These are phyloP conservation scores for Theileria annulata DNA, from an alignment of 169 alveolate genomes.

Conservation along the genomic window DNA sequence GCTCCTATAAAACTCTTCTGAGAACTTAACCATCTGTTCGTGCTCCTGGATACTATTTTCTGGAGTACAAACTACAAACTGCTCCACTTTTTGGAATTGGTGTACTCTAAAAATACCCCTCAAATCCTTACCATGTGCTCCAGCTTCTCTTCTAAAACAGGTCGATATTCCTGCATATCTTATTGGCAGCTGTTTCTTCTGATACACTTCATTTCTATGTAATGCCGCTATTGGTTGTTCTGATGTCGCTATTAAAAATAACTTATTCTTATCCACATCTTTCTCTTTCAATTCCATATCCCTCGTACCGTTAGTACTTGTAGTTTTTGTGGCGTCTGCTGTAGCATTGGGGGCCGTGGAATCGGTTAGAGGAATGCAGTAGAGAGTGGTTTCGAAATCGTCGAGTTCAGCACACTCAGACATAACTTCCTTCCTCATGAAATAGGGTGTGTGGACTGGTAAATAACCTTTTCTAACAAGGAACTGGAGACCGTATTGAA, in stretches of 20 bases:
- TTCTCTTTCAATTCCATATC: constrained; percentile 9
- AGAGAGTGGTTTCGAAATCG: constrained; percentile 96
- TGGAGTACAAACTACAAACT: constrained; percentile 93
- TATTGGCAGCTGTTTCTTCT: constrained; percentile 85
- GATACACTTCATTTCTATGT: constrained; percentile 86
- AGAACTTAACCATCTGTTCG: constrained; percentile 92
- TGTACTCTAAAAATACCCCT: constrained; percentile 99
- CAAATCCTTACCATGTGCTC: constrained; percentile 98
- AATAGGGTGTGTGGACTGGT: constrained; percentile 98
- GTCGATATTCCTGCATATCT: constrained; percentile 95
- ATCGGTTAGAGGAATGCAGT: constrained; percentile 74
- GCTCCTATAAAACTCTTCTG: constrained; percentile 95
- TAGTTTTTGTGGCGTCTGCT: not conserved
- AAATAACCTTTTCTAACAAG: constrained; percentile 89
- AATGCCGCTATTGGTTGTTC: constrained; percentile 98
- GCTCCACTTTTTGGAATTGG: constrained; percentile 98
- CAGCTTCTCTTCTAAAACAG: constrained; percentile 99
- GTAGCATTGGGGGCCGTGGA: constrained; percentile 6
- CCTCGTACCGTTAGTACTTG: not conserved
- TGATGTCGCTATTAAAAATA: constrained; percentile 97
- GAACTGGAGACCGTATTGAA: constrained; percentile 91
- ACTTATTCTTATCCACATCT: constrained; percentile 77
- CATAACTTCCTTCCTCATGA: constrained; percentile 94
- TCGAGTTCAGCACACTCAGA: constrained; percentile 95
- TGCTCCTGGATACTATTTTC: constrained; percentile 85